These are phyloP conservation scores for Aphanomyces cochlioides DNA, from an alignment of 352 stramenopile genomes.

Conservation along the genomic window DNA sequence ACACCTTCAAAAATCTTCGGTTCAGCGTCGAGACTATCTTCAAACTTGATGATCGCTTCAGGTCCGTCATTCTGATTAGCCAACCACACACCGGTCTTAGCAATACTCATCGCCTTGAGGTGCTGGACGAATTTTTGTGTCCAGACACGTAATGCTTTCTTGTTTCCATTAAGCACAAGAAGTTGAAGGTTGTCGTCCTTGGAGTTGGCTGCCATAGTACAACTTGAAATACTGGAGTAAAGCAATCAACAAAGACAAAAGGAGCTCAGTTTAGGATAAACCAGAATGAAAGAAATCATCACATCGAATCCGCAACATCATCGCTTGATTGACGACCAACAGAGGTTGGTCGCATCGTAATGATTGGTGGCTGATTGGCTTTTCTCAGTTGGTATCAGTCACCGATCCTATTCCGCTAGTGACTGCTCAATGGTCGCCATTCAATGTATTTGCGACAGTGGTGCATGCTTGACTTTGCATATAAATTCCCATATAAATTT, in stretches of 20 bases:
- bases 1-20: neutral
- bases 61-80: neutral
- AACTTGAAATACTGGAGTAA: neutral
- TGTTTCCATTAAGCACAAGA: neutral
- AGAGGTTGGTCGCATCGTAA: no score
- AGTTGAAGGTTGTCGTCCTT: neutral
- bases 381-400: no score
- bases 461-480: no score
- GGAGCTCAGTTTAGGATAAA: neutral
- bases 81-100: neutral
- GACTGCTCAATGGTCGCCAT: no score
- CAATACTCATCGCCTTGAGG: neutral
- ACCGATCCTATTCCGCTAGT: no score
- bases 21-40: neutral
- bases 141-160: neutral
- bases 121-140: neutral
- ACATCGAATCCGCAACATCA: no score
- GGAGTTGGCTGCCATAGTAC: neutral
- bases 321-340: no score
- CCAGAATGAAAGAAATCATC: no score
- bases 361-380: no score
- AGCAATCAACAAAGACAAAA: neutral
- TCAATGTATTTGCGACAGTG: no score
- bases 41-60: neutral
- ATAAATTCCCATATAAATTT: no score